Percentiles rank a stretch among this genome's conserved stretches.
Evolutionary conservation across 2,329 filamentous ascomycete species (phyloP).

Genomic region (Spiromastix sp.): DNA sequence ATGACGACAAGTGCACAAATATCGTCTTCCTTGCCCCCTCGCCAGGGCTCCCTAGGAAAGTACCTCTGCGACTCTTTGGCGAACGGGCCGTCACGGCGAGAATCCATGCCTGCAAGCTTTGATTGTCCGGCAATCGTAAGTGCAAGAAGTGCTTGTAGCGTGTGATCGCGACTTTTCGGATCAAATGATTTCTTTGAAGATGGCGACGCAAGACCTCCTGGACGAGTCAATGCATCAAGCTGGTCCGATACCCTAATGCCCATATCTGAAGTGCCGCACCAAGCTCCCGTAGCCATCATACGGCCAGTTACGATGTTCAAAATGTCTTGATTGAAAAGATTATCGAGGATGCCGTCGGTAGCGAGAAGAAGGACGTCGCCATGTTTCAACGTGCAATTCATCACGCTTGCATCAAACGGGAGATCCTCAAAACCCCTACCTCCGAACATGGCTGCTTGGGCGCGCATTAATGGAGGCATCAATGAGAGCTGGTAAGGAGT

Average conservation of each 20-base stretch:
- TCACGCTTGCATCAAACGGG: slow-evolving; percentile 73
- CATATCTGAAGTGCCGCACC: slow-evolving; percentile 51
- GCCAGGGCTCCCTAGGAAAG: slow-evolving; percentile 77
- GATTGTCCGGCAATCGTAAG: slow-evolving; percentile 70
- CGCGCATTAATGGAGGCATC: slow-evolving; percentile 67
- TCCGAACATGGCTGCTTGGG: slow-evolving; percentile 74
- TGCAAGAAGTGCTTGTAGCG: slow-evolving; percentile 69
- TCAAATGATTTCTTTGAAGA: slow-evolving; percentile 7
- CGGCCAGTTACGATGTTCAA: slow-evolving; percentile 65
- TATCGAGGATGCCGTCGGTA: slow-evolving; percentile 93
- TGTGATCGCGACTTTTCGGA: slow-evolving; percentile 28
- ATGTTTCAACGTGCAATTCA: slow-evolving; percentile 66
- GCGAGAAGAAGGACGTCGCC: slow-evolving; percentile 91
- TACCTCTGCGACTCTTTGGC: slow-evolving; percentile 86
- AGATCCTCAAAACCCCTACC: slow-evolving; percentile 71
- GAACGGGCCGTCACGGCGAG: slow-evolving; percentile 79
- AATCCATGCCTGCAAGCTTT: slow-evolving; percentile 73
- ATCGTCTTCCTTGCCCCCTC: slow-evolving; percentile 90
- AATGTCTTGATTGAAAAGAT: slow-evolving; percentile 83
- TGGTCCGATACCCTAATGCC: slow-evolving; percentile 55
- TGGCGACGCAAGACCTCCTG: slow-evolving; percentile 29
- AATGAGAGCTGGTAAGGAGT: slow-evolving; percentile 91
- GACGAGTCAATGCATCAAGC: slow-evolving; percentile 44
- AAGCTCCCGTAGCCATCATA: slow-evolving; percentile 67
- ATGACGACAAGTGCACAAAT: slow-evolving; percentile 79